Percentiles rank a stretch among this genome's conserved stretches.
Evolutionary conservation across 306 rosid species (phyloP).

Genomic region (Quercus parvula): DNA sequence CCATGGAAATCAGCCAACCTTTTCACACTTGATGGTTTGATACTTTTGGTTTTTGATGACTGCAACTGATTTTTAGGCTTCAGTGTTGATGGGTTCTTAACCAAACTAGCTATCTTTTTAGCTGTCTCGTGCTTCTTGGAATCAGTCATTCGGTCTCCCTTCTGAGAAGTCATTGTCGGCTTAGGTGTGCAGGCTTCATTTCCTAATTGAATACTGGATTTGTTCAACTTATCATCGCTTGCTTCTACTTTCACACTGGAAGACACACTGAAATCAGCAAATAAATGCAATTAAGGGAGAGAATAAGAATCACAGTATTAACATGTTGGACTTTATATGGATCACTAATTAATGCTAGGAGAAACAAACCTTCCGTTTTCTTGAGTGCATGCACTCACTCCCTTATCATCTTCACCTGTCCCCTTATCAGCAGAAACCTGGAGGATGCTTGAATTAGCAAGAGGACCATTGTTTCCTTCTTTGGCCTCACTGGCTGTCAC

Average conservation of each 20-base stretch:
- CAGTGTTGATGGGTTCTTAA: constrained; percentile 38
- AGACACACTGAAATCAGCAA: constrained; percentile 34
- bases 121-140: constrained; percentile 57
- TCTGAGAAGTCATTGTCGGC: constrained; percentile 37
- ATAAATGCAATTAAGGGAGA: not conserved
- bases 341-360: not conserved
- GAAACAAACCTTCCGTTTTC: constrained; percentile 31
- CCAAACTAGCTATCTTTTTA: constrained; percentile 48
- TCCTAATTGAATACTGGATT: constrained; percentile 28
- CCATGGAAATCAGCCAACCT: constrained; percentile 23
- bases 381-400: constrained; percentile 1
- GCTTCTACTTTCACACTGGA: constrained; percentile 2
- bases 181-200: constrained; percentile 71
- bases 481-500: constrained; percentile 13
- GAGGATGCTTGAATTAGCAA: constrained; percentile 16
- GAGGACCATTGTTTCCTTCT: constrained; percentile 21
- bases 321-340: not conserved
- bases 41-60: constrained; percentile 34
- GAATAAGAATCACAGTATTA: not conserved
- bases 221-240: constrained; percentile 7
- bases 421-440: constrained; percentile 37
- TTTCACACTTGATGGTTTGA: constrained; percentile 27
- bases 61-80: constrained; percentile 45
- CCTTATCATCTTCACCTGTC: constrained; percentile 15
- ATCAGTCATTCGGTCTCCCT: constrained; percentile 36